A percentile compares a stretch with the other conserved stretches of the same genome.
Evolutionary conservation across 345 rosid genomes (phyloP).

Genomic region (Aurinia saxatilis): DNA sequence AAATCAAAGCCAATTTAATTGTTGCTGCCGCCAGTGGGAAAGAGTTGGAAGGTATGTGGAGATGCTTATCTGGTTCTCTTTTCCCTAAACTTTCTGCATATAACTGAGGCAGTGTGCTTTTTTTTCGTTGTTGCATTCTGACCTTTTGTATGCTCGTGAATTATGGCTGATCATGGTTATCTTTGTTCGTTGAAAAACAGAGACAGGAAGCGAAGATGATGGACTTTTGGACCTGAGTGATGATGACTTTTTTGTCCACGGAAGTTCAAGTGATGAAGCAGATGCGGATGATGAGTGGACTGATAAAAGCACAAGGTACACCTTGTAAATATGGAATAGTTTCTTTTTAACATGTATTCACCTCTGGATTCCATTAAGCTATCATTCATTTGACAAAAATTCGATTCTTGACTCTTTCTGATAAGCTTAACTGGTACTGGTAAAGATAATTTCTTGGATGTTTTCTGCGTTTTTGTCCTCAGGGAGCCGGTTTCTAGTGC

Average conservation of each 20-base stretch:
- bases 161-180: neutral
- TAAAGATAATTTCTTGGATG: neutral
- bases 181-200: constrained; percentile 27
- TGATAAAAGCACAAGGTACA: constrained; percentile 83
- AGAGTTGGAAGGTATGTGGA: constrained; percentile 90
- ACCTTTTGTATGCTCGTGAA: neutral
- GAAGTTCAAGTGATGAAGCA: constrained; percentile 90
- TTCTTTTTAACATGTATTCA: neutral
- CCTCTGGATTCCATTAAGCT: neutral
- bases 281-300: constrained; percentile 98
- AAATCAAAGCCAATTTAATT: constrained; percentile 81
- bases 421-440: neutral
- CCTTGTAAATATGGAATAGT: neutral
- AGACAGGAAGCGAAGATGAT: constrained; percentile 96
- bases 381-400: neutral
- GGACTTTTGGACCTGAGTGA: constrained; percentile 86
- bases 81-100: too few relatives aligned
- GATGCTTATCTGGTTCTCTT: neutral
- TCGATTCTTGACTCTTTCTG: neutral
- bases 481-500: constrained; percentile 97
- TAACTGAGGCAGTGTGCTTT: neutral
- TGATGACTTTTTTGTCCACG: constrained; percentile 72
- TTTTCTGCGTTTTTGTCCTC: neutral
- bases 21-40: constrained; percentile 98
- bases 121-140: neutral